These are phyloP conservation scores for Durio zibethinus DNA, from an alignment of 345 rosid species.

Conservation along the genomic window DNA sequence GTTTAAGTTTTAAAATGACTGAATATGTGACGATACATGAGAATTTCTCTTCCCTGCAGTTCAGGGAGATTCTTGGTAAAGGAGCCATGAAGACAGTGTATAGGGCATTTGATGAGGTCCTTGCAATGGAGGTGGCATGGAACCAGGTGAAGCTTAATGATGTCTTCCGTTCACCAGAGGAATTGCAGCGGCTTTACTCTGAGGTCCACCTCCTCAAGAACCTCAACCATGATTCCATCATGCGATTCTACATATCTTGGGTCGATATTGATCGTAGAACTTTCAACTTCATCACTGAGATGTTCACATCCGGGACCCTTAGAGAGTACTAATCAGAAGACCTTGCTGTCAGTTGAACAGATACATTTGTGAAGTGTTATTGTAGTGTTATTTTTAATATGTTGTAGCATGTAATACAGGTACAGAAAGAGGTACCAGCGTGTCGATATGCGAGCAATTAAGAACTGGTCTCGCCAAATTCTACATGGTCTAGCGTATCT, in stretches of 20 bases:
- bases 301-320: conserved; percentile 91
- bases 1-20: background rate
- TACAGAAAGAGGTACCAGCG: conserved; percentile 59
- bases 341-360: background rate
- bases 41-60: conserved; percentile 37
- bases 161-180: conserved; percentile 70
- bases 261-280: conserved; percentile 65
- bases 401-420: conserved; percentile 34
- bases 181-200: conserved; percentile 77
- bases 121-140: conserved; percentile 98
- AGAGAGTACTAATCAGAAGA: conserved; percentile 45
- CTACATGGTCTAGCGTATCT: conserved; percentile 68
- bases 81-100: conserved; percentile 98
- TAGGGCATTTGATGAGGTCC: conserved; percentile 75
- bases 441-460: conserved; percentile 68
- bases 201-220: conserved; percentile 90
- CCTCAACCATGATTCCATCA: conserved; percentile 72
- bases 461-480: conserved; percentile 91
- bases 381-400: conserved; percentile 3
- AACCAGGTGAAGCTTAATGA: conserved; percentile 79
- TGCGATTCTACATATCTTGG: conserved; percentile 71
- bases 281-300: conserved; percentile 91
- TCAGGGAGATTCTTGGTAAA: conserved; percentile 73
- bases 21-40: background rate
- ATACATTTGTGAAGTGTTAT: background rate